Conservation (phyloP, 192 early-diverging fungal genomes). For the Coemansia sp. region DNA sequence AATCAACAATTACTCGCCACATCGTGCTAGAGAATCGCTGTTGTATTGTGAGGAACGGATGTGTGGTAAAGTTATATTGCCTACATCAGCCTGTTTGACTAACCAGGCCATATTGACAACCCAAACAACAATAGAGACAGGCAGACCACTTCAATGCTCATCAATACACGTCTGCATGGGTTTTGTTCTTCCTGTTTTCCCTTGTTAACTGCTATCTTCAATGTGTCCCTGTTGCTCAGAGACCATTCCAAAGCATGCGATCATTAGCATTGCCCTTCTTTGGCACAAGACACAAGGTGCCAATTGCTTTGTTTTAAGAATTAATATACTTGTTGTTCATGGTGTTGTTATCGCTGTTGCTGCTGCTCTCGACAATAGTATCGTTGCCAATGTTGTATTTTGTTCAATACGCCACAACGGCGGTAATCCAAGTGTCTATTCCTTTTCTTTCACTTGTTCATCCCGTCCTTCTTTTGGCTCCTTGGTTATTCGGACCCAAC, state of each 20-base stretch:
- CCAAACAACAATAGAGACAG: no score
- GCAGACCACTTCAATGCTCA: no score
- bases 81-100: not conserved
- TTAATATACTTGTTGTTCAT: no score
- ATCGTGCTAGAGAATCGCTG: no score
- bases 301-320: not conserved
- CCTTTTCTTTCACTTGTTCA: no score
- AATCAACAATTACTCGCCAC: no score
- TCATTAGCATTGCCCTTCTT: not conserved
- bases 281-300: not conserved
- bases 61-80: not conserved
- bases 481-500: no score
- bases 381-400: not conserved
- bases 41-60: not conserved
- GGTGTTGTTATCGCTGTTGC: not conserved
- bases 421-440: no score
- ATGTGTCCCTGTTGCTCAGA: not conserved
- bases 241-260: not conserved
- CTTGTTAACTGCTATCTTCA: not conserved
- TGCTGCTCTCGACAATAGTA: not conserved
- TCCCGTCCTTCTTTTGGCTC: no score
- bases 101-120: not conserved
- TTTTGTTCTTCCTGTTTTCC: not conserved
- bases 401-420: no score
- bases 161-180: not conserved